These are phyloP conservation scores for Scleroderma bovista DNA, from an alignment of 768 basidiomycete genomes.

Conservation along the genomic window DNA sequence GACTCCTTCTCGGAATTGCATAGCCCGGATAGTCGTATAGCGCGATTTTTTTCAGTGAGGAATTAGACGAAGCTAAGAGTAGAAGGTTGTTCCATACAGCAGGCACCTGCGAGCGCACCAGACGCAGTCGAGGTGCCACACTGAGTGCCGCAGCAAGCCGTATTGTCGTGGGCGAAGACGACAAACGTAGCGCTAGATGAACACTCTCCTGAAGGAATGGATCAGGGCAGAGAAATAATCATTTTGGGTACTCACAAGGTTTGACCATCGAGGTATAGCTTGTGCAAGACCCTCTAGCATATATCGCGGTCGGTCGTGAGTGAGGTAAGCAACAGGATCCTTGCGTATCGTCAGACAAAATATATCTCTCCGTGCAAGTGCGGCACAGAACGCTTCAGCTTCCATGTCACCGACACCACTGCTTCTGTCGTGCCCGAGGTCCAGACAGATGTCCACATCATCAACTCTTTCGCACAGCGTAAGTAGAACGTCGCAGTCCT, in stretches of 20 bases:
- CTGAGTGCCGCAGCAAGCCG: conserved; percentile 34
- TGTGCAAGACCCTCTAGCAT: conserved; percentile 43
- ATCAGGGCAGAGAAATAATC: conserved; percentile 1
- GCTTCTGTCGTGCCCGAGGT: conserved; percentile 12
- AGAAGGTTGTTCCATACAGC: conserved; percentile 54
- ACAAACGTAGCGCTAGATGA: conserved; percentile 52
- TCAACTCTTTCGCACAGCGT: conserved; percentile 22
- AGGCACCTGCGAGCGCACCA: conserved; percentile 49
- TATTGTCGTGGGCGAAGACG: conserved; percentile 29
- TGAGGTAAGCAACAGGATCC: conserved; percentile 46
- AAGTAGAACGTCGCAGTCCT: conserved; percentile 36
- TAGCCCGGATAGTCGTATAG: conserved; percentile 21
- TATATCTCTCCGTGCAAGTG: conserved; percentile 36
- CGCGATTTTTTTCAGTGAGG: conserved; percentile 43
- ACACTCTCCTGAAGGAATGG: conserved; percentile 39
- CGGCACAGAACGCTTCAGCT: conserved; percentile 36
- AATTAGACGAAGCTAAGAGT: conserved; percentile 45
- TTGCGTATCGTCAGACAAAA: conserved; percentile 50
- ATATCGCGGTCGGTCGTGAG: conserved; percentile 40
- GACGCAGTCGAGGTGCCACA: conserved; percentile 39
- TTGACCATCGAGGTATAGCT: conserved; percentile 37
- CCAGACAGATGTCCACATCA: conserved; percentile 37
- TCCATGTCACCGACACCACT: conserved; percentile 15
- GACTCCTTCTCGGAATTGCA: conserved; percentile 7
- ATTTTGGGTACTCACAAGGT: conserved; percentile 38